A percentile compares a stretch with the other conserved stretches of the same genome.
Evolutionary conservation across 2,329 filamentous ascomycete genomes (phyloP).

Genomic region (Neurospora sp.): DNA sequence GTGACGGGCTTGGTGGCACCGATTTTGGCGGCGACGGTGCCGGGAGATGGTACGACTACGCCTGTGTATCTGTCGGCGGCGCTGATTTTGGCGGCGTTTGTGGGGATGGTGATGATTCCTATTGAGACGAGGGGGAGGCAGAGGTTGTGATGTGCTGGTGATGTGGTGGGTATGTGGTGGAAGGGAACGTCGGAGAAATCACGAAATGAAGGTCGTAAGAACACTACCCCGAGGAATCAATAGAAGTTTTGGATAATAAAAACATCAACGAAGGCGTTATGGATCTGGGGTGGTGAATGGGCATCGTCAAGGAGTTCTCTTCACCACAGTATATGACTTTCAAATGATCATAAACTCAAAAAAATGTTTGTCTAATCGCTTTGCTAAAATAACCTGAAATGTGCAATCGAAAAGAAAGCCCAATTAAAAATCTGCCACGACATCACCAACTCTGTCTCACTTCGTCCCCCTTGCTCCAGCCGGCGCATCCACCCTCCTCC

Average conservation of each 20-base stretch:
- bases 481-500: constrained; percentile 51
- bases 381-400: not conserved
- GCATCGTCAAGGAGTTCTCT: not conserved
- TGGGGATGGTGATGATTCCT: constrained; percentile 50
- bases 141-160: constrained; percentile 31
- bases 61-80: constrained; percentile 49
- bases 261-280: not conserved
- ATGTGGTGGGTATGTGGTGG: not conserved
- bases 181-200: not conserved
- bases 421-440: not conserved
- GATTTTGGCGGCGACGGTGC: constrained; percentile 53
- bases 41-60: constrained; percentile 45
- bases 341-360: not conserved
- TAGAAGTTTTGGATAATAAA: not conserved
- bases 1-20: constrained; percentile 59
- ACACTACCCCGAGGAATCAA: no score
- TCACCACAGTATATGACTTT: not conserved
- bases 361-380: not conserved
- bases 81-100: constrained; percentile 49
- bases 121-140: constrained; percentile 54
- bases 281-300: not conserved
- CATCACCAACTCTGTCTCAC: constrained; percentile 16
- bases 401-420: not conserved
- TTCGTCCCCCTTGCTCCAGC: constrained; percentile 47
- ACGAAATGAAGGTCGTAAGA: not conserved